Base-by-base conservation (phyloP, 2,329 filamentous ascomycete genomes). In the Dactylellina drechsleri region DNA sequence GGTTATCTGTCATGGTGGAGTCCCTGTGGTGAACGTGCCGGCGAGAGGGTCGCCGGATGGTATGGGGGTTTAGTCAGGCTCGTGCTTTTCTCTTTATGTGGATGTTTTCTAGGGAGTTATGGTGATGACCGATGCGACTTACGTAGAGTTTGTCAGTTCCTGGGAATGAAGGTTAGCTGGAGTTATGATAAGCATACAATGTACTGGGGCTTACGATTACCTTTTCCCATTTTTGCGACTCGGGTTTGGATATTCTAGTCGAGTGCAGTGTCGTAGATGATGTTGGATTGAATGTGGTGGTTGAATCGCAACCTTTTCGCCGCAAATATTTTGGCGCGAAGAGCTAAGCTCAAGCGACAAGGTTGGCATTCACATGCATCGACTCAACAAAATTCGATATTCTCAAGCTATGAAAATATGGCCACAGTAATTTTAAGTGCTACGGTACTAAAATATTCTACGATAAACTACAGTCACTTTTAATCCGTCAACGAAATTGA, bases 1-100 rank as follows among this genome's bases (percentile, higher is more conserved):
- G 66, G 95, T 99, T 80, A 99, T 99, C 86, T 89, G 78, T 54
- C 54, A 15, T 23, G 36, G 31, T 36, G 6, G 10, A 18, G 10
- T 49, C 52, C 60, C 66, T 68, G 16, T 36, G 10, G 31, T 36
- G 2, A 1, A 36, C 10, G 5, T 8, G 10, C 31, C 31, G 31
- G 31, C 31, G 31, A 23, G 23, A 23, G 31, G 43, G 28, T 70
- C 65, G 66, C 71, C 64, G 52, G 40, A 15, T 23, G 20, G 16
- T 36, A n/a, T 45, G 2, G 40, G 62, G 64, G 61, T 74, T 74
- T 74, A 74, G 68, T 75, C 71, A 68, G 58, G 64, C 28, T 70
- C 65, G 72, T 59, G 49, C 31, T 50, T 28, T 47, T 18, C 16
- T 47, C 5, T 47, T 12, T 47, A 57, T 43, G 16, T 66, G 54